Percentiles rank a stretch among this genome's conserved stretches.
These are phyloP conservation scores for Penicillium paneum DNA, from an alignment of 2,329 filamentous ascomycete species.

Conservation along the genomic window DNA sequence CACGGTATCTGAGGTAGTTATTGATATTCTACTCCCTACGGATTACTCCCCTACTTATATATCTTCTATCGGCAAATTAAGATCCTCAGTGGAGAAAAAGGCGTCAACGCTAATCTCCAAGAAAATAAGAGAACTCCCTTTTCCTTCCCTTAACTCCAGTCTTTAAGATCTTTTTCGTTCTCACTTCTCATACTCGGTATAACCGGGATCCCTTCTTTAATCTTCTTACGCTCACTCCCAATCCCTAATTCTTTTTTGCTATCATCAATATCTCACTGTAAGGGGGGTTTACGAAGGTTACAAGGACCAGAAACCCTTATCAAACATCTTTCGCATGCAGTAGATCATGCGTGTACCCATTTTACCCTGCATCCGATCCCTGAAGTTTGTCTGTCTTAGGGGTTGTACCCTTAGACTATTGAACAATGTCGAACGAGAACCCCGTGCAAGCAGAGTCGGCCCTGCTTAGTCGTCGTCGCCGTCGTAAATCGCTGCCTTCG, in stretches of 20 bases:
- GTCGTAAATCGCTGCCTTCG: conserved; percentile 45
- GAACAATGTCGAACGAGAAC: conserved; percentile 30
- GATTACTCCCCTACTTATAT: background rate
- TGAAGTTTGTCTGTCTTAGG: conserved; percentile 6
- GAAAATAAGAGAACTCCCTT: conserved; percentile 4
- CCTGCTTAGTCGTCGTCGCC: conserved; percentile 35
- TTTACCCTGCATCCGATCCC: conserved; percentile 23
- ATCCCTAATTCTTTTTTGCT: conserved; percentile 2
- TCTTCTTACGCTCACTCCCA: background rate
- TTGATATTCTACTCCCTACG: background rate
- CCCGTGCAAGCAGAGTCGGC: conserved; percentile 26
- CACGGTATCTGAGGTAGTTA: background rate
- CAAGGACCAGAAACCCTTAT: conserved; percentile 3
- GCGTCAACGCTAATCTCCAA: conserved; percentile 16
- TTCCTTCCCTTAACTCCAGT: background rate
- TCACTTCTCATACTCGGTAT: background rate
- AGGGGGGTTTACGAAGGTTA: conserved; percentile 7
- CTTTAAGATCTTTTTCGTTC: background rate
- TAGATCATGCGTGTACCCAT: conserved; percentile 31
- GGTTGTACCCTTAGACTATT: conserved; percentile 19
- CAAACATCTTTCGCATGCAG: conserved; percentile 11
- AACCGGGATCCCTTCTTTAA: background rate
- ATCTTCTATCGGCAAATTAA: conserved; percentile 19
- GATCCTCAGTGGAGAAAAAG: conserved; percentile 16
- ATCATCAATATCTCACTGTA: conserved; percentile 8